Evolutionary conservation across 2,329 filamentous ascomycete species (phyloP), one percentile per base, ranked within the genome.

Genomic region (Myriosclerotinia scirpicola): DNA sequence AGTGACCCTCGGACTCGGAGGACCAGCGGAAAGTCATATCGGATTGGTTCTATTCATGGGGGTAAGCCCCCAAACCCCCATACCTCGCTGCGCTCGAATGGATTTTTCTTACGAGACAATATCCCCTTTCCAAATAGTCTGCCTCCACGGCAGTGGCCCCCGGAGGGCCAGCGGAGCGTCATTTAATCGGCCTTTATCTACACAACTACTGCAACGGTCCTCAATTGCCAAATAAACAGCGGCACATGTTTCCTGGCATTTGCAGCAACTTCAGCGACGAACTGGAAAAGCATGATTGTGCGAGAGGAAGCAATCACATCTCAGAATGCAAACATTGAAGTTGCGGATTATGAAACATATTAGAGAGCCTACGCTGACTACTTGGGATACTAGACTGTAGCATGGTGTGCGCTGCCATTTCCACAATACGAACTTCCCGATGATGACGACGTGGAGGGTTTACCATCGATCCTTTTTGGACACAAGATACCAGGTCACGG

Each of bases 401-500:
- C 80, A 15, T 90, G 87, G 87, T 89, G 86, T 73, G 83, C 87
- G 4, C 73, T 90, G 56, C 87, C 87, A 0, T 86, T 90, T 69
- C 87, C 87, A 26, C 84, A 88, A 72, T 89, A 88, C 73, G 79
- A 82, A 2, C 75, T 89, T 22, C 79, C 79, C 1, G 76, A 79
- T 66, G 78, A 82, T 48, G 78, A 81, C 67, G 78, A 79, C 56
- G 77, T 65, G 52, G 63, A 46, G 36, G 55, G 60, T 34, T 67
- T 60, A 63, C 64, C 46, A 30, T 26, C 46, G 30, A 38, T 34
- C 14, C 61, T 46, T 66, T 69, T 46, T 48, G 77, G 76, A 50
- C 78, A 79, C 70, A 83, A 82, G 64, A 77, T 80, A 0, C 86
- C 87, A 0, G 87, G 87, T 36, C 86, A 90, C 79, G 87, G 87